Conservation (phyloP, 805 yeast genomes). For the Ogataea parapolymorpha region DNA sequence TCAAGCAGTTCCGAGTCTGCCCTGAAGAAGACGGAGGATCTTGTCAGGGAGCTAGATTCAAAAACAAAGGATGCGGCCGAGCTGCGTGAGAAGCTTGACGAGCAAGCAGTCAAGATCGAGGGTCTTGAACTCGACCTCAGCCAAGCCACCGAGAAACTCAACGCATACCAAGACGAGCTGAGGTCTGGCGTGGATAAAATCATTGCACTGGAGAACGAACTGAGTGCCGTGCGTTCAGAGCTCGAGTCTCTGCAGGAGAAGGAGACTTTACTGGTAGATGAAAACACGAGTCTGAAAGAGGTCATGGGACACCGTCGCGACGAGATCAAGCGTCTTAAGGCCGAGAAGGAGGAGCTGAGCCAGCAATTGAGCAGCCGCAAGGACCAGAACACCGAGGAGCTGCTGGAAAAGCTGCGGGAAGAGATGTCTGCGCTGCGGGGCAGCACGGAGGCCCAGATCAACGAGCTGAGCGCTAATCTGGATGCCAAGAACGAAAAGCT, state of each 20-base stretch:
- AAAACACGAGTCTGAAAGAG: conserved; percentile 7
- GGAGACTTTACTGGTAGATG: conserved; percentile 1
- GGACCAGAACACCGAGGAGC: conserved; percentile 9
- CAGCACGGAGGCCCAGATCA: conserved; percentile 9
- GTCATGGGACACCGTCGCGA: conserved; percentile 8
- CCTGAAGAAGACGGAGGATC: conserved; percentile 11
- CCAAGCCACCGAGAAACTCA: conserved; percentile 12
- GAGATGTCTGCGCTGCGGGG: conserved; percentile 9
- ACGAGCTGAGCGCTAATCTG: conserved; percentile 9
- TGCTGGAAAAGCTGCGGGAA: conserved; percentile 9
- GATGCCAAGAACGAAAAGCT: conserved; percentile 16
- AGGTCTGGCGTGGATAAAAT: conserved; percentile 10
- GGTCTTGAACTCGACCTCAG: conserved; percentile 13
- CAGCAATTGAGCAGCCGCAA: conserved; percentile 6
- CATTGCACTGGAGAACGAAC: conserved; percentile 12
- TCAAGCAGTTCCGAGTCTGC: conserved; percentile 1
- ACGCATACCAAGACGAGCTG: conserved; percentile 11
- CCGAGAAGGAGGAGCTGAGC: conserved; percentile 10
- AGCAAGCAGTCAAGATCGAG: conserved; percentile 11
- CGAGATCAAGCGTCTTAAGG: conserved; percentile 9
- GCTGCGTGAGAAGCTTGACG: conserved; percentile 11
- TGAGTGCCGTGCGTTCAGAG: conserved; percentile 6
- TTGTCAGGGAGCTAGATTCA: conserved; percentile 19
- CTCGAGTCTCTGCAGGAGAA: conserved; percentile 10
- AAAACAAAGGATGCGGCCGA: conserved; percentile 5